Evolutionary conservation across 2,329 filamentous ascomycete species (phyloP).

Genomic region (Penicillium digitatum): DNA sequence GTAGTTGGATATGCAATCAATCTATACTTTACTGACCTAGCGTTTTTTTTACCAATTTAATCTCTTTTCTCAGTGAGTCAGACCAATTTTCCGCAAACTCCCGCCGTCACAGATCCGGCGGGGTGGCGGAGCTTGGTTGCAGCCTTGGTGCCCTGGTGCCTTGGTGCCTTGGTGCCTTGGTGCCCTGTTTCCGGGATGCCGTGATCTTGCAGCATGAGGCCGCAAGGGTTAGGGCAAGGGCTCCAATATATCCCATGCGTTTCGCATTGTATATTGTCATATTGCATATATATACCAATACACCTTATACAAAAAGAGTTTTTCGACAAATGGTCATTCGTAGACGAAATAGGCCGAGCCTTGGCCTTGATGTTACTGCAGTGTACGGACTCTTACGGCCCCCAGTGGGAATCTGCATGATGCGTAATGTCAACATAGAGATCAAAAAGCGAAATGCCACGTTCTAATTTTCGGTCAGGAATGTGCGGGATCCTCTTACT

Average conservation of each 20-base stretch:
- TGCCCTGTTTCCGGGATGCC: too few relatives aligned
- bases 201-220: not conserved
- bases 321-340: too few relatives aligned
- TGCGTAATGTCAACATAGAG: too few relatives aligned
- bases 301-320: not conserved
- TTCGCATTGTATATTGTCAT: not conserved
- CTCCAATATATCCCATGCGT: not conserved
- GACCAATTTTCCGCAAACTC: not conserved
- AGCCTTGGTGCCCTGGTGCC: not conserved
- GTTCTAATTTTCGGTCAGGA: too few relatives aligned
- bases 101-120: slow-evolving; percentile 2
- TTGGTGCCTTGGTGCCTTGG: not conserved
- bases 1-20: not conserved
- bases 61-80: not conserved
- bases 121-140: slow-evolving; percentile 8
- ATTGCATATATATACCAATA: too few relatives aligned
- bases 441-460: too few relatives aligned
- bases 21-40: not conserved
- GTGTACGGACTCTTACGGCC: too few relatives aligned
- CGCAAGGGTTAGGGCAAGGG: slow-evolving; percentile 4
- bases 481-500: too few relatives aligned
- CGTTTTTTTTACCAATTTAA: not conserved
- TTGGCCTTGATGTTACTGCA: too few relatives aligned
- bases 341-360: too few relatives aligned
- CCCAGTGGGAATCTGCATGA: too few relatives aligned